A percentile compares a stretch with the other conserved stretches of the same genome.
These are phyloP conservation scores for Mucor irregularis DNA, from an alignment of 371 early-diverging fungal species.

Conservation along the genomic window DNA sequence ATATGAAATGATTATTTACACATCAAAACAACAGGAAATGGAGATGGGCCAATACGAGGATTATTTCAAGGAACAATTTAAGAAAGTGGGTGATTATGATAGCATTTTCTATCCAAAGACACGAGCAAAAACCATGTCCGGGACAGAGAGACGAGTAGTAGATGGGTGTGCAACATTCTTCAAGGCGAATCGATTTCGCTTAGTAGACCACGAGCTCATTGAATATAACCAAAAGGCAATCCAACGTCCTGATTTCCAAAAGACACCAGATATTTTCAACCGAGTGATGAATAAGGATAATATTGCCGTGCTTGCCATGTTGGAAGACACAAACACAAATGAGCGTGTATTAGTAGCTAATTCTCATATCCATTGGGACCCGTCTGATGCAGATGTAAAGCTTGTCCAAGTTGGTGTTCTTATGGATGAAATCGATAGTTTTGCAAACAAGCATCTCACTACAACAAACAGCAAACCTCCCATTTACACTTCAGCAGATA, in stretches of 20 bases:
- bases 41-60: slow-evolving; percentile 86
- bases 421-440: slow-evolving; percentile 82
- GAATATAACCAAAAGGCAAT: slow-evolving; percentile 95
- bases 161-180: slow-evolving; percentile 99
- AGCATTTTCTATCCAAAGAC: slow-evolving; percentile 95
- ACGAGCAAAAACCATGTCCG: slow-evolving; percentile 90
- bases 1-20: too few species aligned
- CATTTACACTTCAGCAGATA: slow-evolving; percentile 33
- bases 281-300: slow-evolving; percentile 98
- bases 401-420: slow-evolving; percentile 96
- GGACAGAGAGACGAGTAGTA: slow-evolving; percentile 83
- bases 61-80: slow-evolving; percentile 76
- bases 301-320: slow-evolving; percentile 84
- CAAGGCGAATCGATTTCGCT: slow-evolving; percentile 57
- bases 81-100: slow-evolving; percentile 82
- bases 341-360: slow-evolving; percentile 85
- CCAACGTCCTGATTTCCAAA: slow-evolving; percentile 83
- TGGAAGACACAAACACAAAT: slow-evolving; percentile 81
- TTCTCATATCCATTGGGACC: slow-evolving; percentile 95
- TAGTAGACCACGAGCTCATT: slow-evolving; percentile 80
- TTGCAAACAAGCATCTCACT: slow-evolving; percentile 50
- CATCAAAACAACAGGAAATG: slow-evolving; percentile 60
- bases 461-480: too few species aligned
- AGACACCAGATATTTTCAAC: slow-evolving; percentile 92
- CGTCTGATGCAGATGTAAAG: slow-evolving; percentile 94